Percentiles rank a stretch among this genome's conserved stretches.
Conservation (phyloP, 768 basidiomycete species). For the Xanthoconium stramineum region DNA sequence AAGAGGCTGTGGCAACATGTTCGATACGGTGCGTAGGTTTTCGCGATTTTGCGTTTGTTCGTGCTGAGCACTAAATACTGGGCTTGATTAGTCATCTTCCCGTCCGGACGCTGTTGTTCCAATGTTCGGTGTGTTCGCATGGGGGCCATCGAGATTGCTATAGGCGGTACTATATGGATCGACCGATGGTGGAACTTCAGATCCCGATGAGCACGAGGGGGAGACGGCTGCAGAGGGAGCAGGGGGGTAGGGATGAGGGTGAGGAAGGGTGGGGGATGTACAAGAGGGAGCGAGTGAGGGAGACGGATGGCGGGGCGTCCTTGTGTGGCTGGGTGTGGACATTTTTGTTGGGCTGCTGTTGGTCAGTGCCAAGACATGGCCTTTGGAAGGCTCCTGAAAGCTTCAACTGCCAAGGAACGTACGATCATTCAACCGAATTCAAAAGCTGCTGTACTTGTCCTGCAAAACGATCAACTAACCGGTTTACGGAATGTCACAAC, state of each 20-base stretch:
- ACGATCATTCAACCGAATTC: too few species aligned
- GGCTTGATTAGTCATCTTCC: slow-evolving; percentile 62
- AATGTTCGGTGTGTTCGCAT: slow-evolving; percentile 74
- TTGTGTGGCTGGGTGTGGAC: slow-evolving; percentile 81
- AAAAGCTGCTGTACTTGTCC: too few species aligned
- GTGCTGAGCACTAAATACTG: background rate
- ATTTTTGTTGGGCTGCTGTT: slow-evolving; percentile 69
- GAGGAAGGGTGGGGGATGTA: slow-evolving; percentile 5
- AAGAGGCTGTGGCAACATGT: slow-evolving; percentile 46
- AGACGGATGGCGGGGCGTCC: slow-evolving; percentile 45
- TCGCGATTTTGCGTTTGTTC: background rate
- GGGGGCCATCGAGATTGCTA: slow-evolving; percentile 84
- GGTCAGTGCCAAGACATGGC: background rate
- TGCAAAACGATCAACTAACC: too few species aligned
- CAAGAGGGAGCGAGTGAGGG: background rate
- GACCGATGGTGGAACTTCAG: slow-evolving; percentile 50
- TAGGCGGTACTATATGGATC: slow-evolving; percentile 58
- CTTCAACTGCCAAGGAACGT: too few species aligned
- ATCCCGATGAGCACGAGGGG: slow-evolving; percentile 15
- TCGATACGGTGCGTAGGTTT: slow-evolving; percentile 67
- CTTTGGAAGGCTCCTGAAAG: too few species aligned
- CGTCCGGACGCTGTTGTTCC: slow-evolving; percentile 65
- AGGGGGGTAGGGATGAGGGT: slow-evolving; percentile 12
- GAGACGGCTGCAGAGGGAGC: slow-evolving; percentile 20
- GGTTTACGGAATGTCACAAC: too few species aligned